Evolutionary conservation across 208 protist species (phyloP), one percentile per base, ranked within the genome.

Genomic region (Phytomonas francai): DNA sequence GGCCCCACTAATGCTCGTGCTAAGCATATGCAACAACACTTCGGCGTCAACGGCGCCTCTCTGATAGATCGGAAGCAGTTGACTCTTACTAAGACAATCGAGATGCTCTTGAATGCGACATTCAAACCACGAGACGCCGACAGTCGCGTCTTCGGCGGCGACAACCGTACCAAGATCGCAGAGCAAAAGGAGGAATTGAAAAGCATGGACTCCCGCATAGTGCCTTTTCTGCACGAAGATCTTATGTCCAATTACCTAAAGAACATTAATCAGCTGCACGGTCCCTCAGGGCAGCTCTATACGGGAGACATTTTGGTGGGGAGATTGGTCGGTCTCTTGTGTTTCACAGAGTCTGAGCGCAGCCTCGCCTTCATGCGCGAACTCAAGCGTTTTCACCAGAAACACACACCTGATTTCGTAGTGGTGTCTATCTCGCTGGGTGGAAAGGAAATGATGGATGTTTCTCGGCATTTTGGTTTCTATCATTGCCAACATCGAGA

Each of bases 301-400:
- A 30, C 69, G 14, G 72, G 78, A 8, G 80, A 84, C 36, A 59
- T 90, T 62, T 78, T 94, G n/a, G 71, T 82, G 65, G 89, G 89
- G 8, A 77, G 86, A 4, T 64, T 94, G 28, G 89, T 92, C 14
- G 89, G 86, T 1, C 63, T 92, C 0, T 78, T 92, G 61, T 94
- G 89, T 73, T 94, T 92, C 74, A 86, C 83, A 5, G 85, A 91
- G 63, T 79, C 81, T 51, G 84, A 92, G 65, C 79, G 84, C 27
- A 86, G 78, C 30, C 64, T 81, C 16, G 60, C 64, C 45, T 94
- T 94, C 65, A 90, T 94, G 86, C 81, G 69, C 27, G 25, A 51
- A 19, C 73, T 94, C 25, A 65, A 84, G 45, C 19, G 6, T 0
- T 85, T 94, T 63, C 76, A 84, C 36, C 70, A 79, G 36, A 19